phyloP scores from a whole-genome alignment of 768 basidiomycete species.

The Hydnum rufescens region DNA sequence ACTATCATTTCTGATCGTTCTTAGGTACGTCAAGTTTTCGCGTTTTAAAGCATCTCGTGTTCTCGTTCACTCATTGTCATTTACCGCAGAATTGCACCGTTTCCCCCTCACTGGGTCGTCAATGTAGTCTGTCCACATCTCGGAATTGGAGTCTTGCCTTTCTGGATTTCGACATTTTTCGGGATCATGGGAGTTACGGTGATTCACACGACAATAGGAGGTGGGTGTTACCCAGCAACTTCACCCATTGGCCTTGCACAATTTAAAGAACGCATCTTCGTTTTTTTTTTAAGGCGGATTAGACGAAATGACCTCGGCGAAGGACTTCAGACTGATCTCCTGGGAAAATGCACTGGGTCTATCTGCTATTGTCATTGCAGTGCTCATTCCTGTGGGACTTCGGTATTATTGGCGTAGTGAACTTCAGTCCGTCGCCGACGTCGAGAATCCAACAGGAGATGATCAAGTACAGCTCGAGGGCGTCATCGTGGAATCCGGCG shows the following conservation, averaged over 20 bases:
- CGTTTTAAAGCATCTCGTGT: too few relatives aligned
- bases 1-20: constrained; percentile 81
- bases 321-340: constrained; percentile 85
- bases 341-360: constrained; percentile 78
- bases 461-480: constrained; percentile 14
- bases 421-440: constrained; percentile 20
- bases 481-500: neutral
- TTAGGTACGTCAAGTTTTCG: constrained; percentile 20
- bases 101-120: constrained; percentile 85
- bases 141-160: constrained; percentile 63
- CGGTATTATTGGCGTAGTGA: constrained; percentile 64
- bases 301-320: constrained; percentile 86
- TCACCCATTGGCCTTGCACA: too few relatives aligned
- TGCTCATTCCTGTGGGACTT: constrained; percentile 82
- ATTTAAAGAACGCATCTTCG: too few relatives aligned
- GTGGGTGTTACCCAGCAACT: constrained; percentile 18
- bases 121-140: constrained; percentile 87
- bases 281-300: constrained; percentile 27
- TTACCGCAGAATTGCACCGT: constrained; percentile 53
- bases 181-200: constrained; percentile 81
- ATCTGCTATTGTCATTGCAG: constrained; percentile 69
- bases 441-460: constrained; percentile 15
- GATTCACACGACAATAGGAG: constrained; percentile 90
- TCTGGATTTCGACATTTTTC: constrained; percentile 80
- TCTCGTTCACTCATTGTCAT: neutral